Evolutionary conservation across 73 alveolate species (phyloP).

Genomic region (Breviolum minutum): DNA sequence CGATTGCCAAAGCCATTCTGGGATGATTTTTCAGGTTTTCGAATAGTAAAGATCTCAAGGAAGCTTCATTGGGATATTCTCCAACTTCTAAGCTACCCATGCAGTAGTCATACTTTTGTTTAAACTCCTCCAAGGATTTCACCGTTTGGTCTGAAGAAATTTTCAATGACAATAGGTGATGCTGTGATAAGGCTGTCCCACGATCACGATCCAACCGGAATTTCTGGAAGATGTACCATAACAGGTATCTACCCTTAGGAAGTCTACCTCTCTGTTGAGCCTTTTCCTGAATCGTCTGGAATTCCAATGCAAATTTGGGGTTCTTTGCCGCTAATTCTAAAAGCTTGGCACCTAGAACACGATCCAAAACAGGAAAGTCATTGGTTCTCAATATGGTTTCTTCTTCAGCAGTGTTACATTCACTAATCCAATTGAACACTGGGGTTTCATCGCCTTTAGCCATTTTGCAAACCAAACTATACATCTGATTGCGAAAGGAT

Average conservation of each 20-base stretch:
- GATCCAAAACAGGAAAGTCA: constrained; percentile 6
- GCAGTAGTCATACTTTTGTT: not conserved
- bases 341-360: constrained; percentile 23
- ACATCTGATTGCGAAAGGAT: constrained; percentile 14
- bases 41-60: not conserved
- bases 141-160: not conserved
- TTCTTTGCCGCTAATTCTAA: not conserved
- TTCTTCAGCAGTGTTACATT: not conserved
- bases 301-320: not conserved
- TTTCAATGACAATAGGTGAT: not conserved
- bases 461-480: not conserved
- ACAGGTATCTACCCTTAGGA: not conserved
- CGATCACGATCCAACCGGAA: constrained; percentile 7
- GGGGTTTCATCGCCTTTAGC: constrained; percentile 32
- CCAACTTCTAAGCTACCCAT: too few species aligned
- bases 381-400: not conserved
- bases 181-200: constrained; percentile 2
- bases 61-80: not conserved
- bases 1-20: not conserved
- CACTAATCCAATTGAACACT: not conserved
- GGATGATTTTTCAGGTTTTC: not conserved
- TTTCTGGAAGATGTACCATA: constrained; percentile 13
- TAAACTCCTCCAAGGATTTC: constrained; percentile 9
- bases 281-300: constrained; percentile 21
- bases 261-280: constrained; percentile 1